Evolutionary conservation across 495 filamentous ascomycete genomes (phyloP).

Genomic region (Neurospora sp.): DNA sequence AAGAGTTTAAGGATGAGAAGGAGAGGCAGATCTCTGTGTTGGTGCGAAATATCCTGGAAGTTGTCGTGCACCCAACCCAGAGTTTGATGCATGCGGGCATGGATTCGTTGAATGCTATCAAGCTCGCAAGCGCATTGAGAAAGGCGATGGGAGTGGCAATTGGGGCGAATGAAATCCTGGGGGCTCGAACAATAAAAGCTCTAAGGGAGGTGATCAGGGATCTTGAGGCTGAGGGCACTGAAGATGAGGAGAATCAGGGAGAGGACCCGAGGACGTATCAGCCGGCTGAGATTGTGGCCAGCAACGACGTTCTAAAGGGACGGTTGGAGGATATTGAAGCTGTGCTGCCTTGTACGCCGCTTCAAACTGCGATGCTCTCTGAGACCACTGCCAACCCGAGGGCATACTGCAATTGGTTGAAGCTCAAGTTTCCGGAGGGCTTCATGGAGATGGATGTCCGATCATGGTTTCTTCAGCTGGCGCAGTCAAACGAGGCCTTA

Average conservation of each 20-base stretch:
- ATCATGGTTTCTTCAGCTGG: constrained; percentile 35
- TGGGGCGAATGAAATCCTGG: constrained; percentile 47
- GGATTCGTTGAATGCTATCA: constrained; percentile 66
- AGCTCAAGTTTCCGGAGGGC: constrained; percentile 39
- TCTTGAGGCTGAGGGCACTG: neutral
- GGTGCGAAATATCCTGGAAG: constrained; percentile 37
- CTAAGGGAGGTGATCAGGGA: neutral
- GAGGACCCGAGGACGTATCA: neutral
- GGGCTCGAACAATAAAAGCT: constrained; percentile 31
- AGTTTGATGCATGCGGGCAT: constrained; percentile 48
- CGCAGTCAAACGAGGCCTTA: constrained; percentile 52
- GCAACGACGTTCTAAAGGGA: constrained; percentile 1
- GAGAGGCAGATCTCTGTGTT: constrained; percentile 39
- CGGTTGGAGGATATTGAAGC: constrained; percentile 32
- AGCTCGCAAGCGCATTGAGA: constrained; percentile 49
- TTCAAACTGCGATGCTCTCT: constrained; percentile 68
- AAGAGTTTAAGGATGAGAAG: constrained; percentile 20
- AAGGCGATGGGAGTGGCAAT: constrained; percentile 35
- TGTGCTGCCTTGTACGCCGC: constrained; percentile 52
- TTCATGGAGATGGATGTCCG: constrained; percentile 24
- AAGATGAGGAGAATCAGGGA: neutral
- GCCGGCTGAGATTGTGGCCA: neutral
- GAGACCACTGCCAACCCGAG: constrained; percentile 46
- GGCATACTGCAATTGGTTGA: constrained; percentile 68
- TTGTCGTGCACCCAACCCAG: constrained; percentile 24